Evolutionary conservation across 495 filamentous ascomycete genomes (phyloP).

Genomic region (Talaromyces wortmannii): DNA sequence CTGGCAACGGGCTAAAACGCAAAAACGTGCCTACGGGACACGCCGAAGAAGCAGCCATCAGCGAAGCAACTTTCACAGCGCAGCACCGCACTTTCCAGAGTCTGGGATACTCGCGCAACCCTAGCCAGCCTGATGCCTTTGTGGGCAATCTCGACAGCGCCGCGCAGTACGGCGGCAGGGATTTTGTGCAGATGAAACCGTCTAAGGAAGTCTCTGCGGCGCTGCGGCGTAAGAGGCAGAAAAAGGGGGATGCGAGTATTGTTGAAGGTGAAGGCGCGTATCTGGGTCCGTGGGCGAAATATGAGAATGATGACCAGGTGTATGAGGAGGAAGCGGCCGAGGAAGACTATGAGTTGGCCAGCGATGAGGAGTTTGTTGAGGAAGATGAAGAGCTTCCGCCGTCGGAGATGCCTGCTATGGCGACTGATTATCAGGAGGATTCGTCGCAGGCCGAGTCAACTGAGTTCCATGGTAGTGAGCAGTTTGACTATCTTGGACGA

Average conservation of each 20-base stretch:
- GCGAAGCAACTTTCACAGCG: conserved; percentile 78
- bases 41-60: conserved; percentile 82
- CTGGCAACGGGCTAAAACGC: conserved; percentile 58
- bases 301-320: conserved; percentile 54
- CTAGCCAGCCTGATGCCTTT: conserved; percentile 40
- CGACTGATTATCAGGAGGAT: conserved; percentile 54
- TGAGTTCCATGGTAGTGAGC: conserved; percentile 76
- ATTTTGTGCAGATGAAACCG: conserved; percentile 52
- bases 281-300: conserved; percentile 90
- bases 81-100: conserved; percentile 74
- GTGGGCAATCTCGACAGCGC: conserved; percentile 48
- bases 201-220: conserved; percentile 62
- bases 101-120: conserved; percentile 52
- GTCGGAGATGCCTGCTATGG: conserved; percentile 42
- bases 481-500: conserved; percentile 86
- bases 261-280: conserved; percentile 83
- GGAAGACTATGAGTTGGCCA: conserved; percentile 56
- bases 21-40: conserved; percentile 89
- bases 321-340: conserved; percentile 51
- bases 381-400: conserved; percentile 39
- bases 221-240: conserved; percentile 65
- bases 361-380: conserved; percentile 77
- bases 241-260: conserved; percentile 73
- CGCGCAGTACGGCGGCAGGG: conserved; percentile 42
- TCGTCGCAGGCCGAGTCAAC: conserved; percentile 61